These are phyloP conservation scores for Wallemia hederae DNA, from an alignment of 1,284 basidiomycete genomes.

Conservation along the genomic window DNA sequence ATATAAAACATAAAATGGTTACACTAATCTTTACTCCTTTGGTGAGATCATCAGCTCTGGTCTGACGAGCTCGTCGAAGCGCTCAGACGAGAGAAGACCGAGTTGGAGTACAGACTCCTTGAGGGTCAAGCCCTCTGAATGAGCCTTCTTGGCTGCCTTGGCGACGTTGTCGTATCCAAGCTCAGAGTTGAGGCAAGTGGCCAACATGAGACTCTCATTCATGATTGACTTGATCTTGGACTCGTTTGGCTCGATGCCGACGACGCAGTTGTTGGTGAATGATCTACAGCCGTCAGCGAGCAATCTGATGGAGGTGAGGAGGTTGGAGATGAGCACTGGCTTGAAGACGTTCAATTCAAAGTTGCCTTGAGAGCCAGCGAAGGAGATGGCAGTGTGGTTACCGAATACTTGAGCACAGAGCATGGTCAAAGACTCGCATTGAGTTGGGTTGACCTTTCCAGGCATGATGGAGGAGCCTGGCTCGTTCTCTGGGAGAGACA, in stretches of 20 bases:
- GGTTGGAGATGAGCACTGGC: slow-evolving; percentile 92
- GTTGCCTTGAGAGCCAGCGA: slow-evolving; percentile 83
- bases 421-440: slow-evolving; percentile 97
- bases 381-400: slow-evolving; percentile 75
- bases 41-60: slow-evolving; percentile 33
- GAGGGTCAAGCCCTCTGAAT: slow-evolving; percentile 85
- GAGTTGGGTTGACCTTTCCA: slow-evolving; percentile 97
- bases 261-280: slow-evolving; percentile 89
- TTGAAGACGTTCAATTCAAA: slow-evolving; percentile 99
- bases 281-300: slow-evolving; percentile 60
- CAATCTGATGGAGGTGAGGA: slow-evolving; percentile 78
- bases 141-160: slow-evolving; percentile 95
- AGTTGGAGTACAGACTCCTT: slow-evolving; percentile 77
- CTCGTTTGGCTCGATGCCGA: slow-evolving; percentile 88
- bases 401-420: slow-evolving; percentile 96
- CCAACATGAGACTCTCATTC: slow-evolving; percentile 88
- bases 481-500: slow-evolving; percentile 89
- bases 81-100: slow-evolving; percentile 58
- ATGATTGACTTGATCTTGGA: slow-evolving; percentile 62
- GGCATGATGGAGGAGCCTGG: slow-evolving; percentile 99
- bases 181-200: slow-evolving; percentile 73
- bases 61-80: slow-evolving; percentile 83
- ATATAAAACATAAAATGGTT: neutral
- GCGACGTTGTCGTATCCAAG: slow-evolving; percentile 93
- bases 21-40: slow-evolving; percentile 2